Evolutionary conservation across 108 stramenopile genomes (phyloP), one percentile per base, ranked within the genome.

Genomic region (Parmales sp.): DNA sequence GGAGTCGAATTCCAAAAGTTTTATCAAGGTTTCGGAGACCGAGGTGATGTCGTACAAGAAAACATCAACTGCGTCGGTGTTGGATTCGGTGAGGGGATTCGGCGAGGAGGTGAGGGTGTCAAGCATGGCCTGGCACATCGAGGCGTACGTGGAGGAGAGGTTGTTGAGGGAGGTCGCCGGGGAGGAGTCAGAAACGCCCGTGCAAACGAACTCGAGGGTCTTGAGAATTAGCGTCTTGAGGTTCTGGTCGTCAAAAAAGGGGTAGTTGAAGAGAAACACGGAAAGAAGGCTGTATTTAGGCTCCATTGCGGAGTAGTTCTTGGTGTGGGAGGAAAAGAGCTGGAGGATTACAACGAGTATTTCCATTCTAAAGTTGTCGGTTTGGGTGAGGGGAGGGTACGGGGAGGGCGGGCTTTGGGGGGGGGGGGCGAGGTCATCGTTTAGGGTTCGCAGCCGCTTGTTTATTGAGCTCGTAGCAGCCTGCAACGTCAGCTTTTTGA

Each of bases 151-250:
- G n/a, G n/a, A n/a, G n/a, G n/a, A n/a, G n/a, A n/a, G n/a, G n/a
- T n/a, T n/a, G n/a, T n/a, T n/a, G 28, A 95, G 72, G 13, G 91
- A 88, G 39, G 85, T 82, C 13, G 78, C 44, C 23, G 87, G 85
- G 45, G 88, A 74, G 28, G 87, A 71, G 26, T 82, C 83, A 18
- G 81, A 74, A 20, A 93, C 72, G 41, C 88, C 92, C 0, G 90
- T 90, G 51, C 90, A 86, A 13, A 94, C 89, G 67, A 87, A 93
- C 70, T 95, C 95, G 34, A 94, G 66, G 38, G 92, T 93, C 78
- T 92, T 93, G 67, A 95, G 72, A 13, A 89, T 84, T n/a, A 94
- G 67, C 6, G 86, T 81, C 77, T 95, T 94, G 37, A 93, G 86
- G 66, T 83, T 88, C 22, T 79, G 77, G 69, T 89, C 89, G 44